A percentile compares a stretch with the other conserved stretches of the same genome.
Evolutionary conservation across 306 rosid genomes (phyloP).

Genomic region (Hippophae tibetana): DNA sequence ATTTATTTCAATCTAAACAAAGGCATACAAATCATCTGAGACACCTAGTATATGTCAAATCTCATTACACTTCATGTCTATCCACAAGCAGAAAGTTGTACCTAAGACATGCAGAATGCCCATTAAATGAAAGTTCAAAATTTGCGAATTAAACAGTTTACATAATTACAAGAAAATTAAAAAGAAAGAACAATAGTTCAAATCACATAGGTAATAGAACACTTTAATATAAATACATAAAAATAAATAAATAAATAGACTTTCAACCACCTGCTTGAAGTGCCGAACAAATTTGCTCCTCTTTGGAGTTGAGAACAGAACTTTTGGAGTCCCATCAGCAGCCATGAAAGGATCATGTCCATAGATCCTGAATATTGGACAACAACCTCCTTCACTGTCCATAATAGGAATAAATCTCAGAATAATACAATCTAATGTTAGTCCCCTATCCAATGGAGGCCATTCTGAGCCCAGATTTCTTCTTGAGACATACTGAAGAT

Average conservation of each 20-base stretch:
- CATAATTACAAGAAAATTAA: too few relatives aligned
- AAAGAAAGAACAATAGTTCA: too few relatives aligned
- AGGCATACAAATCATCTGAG: too few relatives aligned
- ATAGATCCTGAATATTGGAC: conserved; percentile 89
- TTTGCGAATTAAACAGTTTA: too few relatives aligned
- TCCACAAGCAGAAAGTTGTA: too few relatives aligned
- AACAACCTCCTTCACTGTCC: conserved; percentile 84
- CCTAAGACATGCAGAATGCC: too few relatives aligned
- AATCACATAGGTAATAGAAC: too few relatives aligned
- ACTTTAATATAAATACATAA: not conserved
- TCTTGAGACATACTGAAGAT: conserved; percentile 88
- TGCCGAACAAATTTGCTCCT: conserved; percentile 68
- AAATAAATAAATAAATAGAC: conserved; percentile 14
- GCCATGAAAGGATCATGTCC: conserved; percentile 93
- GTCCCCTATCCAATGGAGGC: conserved; percentile 94
- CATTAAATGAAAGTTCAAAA: too few relatives aligned
- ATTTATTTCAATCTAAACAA: too few relatives aligned
- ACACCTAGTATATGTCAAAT: too few relatives aligned
- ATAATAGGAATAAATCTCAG: conserved; percentile 66
- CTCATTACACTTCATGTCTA: too few relatives aligned
- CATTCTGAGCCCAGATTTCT: conserved; percentile 85
- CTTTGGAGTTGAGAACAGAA: conserved; percentile 87
- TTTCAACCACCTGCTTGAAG: conserved; percentile 68
- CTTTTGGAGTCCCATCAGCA: conserved; percentile 74
- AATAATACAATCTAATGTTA: conserved; percentile 77